Evolutionary conservation across 495 filamentous ascomycete species (phyloP), one percentile per base, ranked within the genome.

Genomic region (Rostrohypoxylon terebratum): DNA sequence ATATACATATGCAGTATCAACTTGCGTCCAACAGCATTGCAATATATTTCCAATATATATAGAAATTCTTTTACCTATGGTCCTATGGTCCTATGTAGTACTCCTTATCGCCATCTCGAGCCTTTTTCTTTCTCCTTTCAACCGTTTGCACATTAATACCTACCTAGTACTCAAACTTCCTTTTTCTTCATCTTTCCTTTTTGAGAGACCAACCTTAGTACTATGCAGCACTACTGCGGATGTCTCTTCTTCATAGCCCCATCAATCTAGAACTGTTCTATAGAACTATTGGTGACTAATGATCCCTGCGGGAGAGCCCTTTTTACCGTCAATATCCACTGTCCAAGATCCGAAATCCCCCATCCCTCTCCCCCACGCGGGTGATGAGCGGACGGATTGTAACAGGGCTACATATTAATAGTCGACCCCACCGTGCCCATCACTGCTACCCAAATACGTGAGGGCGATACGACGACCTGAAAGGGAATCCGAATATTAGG

Each of bases 331-430:
- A 47, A 53, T 48, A 50, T 31, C 68, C 62, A 48, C 36, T 18
- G 42, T 45, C 34, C 40, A 44, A 64, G 59, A 59, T 72, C 63
- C 42, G 40, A 40, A 62, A 58, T 20, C 50, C 58, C 64, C 57
- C 59, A 50, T 57, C 23, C 50, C 47, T 36, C 34, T 38, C 59
- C 71, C 66, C 71, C 71, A 74, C 71, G 66, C 71, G 63, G 58
- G 66, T 59, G 40, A 69, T 65, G 65, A 36, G 47, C 47, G 38
- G 51, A 42, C 50, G 47, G 71, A 59, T 63, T 63, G 58, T 59
- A 69, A 69, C 71, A 66, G 59, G 65, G 45, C 68, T 66, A 69
- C 31, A 55, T 55, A 36, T 55, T 34, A 36, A 21, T 65, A 34
- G 34, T 63, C 13, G 31, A 69, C 67, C 44, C 67, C 67, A 69